Evolutionary conservation across 2,329 filamentous ascomycete genomes (phyloP).

Genomic region (Colletotrichum tabaci): DNA sequence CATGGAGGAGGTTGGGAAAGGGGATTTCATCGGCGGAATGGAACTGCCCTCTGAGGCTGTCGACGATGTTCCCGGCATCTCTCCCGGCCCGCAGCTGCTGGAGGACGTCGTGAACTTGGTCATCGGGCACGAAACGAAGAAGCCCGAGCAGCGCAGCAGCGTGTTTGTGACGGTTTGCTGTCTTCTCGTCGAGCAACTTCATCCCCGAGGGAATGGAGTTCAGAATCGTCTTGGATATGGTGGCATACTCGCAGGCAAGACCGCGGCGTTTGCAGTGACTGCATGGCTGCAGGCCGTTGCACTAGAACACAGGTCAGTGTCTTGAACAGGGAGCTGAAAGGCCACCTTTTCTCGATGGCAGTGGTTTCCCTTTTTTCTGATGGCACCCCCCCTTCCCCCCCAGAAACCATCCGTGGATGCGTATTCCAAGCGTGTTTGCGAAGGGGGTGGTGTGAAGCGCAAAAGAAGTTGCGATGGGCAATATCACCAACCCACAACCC

Average conservation of each 20-base stretch:
- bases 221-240: constrained; percentile 30
- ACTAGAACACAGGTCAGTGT: constrained; percentile 15
- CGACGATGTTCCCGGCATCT: constrained; percentile 24
- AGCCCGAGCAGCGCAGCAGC: constrained; percentile 22
- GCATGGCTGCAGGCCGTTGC: constrained; percentile 29
- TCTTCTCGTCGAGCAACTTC: constrained; percentile 20
- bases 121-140: constrained; percentile 18
- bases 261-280: constrained; percentile 32
- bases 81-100: constrained; percentile 17
- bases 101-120: constrained; percentile 20
- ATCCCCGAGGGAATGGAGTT: constrained; percentile 29
- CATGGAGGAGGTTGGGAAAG: no score
- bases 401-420: neutral
- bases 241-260: constrained; percentile 25
- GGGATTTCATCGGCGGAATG: constrained; percentile 1
- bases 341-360: neutral
- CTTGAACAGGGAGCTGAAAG: neutral
- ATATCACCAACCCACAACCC: neutral
- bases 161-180: constrained; percentile 10
- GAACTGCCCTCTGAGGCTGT: constrained; percentile 1
- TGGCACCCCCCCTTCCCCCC: no score
- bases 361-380: no score
- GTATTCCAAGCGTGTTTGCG: neutral
- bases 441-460: no score
- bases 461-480: neutral